Evolutionary conservation across 371 early-diverging fungal genomes (phyloP), one percentile per base, ranked within the genome.

Genomic region (Apophysomyces sp.): DNA sequence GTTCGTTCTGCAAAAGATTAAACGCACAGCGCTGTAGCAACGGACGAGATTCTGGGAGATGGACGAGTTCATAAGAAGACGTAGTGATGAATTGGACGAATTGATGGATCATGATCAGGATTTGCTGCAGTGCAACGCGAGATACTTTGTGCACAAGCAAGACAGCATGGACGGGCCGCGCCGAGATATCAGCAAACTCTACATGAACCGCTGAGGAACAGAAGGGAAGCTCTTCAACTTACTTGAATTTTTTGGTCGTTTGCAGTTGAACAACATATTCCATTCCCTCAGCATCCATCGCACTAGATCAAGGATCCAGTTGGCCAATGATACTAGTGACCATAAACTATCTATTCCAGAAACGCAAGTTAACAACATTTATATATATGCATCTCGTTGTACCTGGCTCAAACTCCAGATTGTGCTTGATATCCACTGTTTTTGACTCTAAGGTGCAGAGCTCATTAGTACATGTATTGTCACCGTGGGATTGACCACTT

Each of bases 221-320:
- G 27, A 21, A 21, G 51, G 13, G 52, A 31, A 16, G 8, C 34
- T 39, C 30, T 55, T 40, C 11, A 28, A 39, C 68, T 68, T 74
- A 72, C 78, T 40, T 34, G 73, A 62, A 27, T 44, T 52, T 15
- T 63, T 67, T 5, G 71, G 71, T 13, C 64, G 65, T 49, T 64
- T 67, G 37, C 65, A 62, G 41, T 76, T 65, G 37, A 79, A 68
- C 0, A 76, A 44, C 54, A 74, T 55, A 51, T 72, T 63, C 79
- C 77, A 76, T 55, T 76, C 71, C 29, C 62, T 68, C 36, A 80
- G 56, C 13, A 71, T 52, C 77, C 77, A 77, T 41, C 66, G 59
- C 15, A 73, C 55, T 52, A 66, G 75, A 37, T 76, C 73, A 18
- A 68, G 62, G 3, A 61, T 66, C 80, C 80, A 80, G 4, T 49